phyloP scores from a whole-genome alignment of 805 yeast species.

The Candida namnaoensis region DNA sequence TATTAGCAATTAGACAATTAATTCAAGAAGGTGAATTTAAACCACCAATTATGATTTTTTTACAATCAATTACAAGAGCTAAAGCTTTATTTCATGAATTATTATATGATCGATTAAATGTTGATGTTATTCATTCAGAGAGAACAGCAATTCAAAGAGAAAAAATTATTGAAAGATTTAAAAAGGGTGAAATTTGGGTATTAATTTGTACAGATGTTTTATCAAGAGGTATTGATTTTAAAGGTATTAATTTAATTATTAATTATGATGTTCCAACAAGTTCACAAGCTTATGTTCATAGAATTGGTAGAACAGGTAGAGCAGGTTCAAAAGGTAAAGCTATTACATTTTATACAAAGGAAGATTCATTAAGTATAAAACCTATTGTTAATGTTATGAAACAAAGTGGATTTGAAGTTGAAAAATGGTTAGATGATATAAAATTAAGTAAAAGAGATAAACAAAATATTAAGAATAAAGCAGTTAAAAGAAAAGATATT shows the following conservation, averaged over 20 bases:
- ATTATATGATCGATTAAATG: constrained; percentile 83
- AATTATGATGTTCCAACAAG: constrained; percentile 94
- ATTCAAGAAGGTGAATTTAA: constrained; percentile 74
- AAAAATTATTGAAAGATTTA: constrained; percentile 74
- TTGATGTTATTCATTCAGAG: constrained; percentile 94
- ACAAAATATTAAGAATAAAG: constrained; percentile 45
- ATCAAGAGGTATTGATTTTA: constrained; percentile 95
- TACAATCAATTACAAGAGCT: constrained; percentile 89
- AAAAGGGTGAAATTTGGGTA: constrained; percentile 90
- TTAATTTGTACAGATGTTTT: constrained; percentile 93
- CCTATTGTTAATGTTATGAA: constrained; percentile 92
- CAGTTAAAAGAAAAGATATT: constrained; percentile 61
- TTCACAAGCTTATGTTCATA: constrained; percentile 92
- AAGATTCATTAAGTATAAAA: constrained; percentile 66
- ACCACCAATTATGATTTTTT: constrained; percentile 89
- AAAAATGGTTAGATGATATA: constrained; percentile 75
- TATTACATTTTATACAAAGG: constrained; percentile 87
- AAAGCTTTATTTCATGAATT: constrained; percentile 92
- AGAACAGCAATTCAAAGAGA: constrained; percentile 85
- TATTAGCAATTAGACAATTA: constrained; percentile 85
- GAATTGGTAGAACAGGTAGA: constrained; percentile 98
- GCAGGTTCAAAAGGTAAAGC: constrained; percentile 85
- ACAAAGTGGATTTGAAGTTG: constrained; percentile 72
- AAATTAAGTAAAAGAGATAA: constrained; percentile 60
- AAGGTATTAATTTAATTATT: constrained; percentile 88